Evolutionary conservation across 768 basidiomycete species (phyloP).

Genomic region (Russula olivacea): DNA sequence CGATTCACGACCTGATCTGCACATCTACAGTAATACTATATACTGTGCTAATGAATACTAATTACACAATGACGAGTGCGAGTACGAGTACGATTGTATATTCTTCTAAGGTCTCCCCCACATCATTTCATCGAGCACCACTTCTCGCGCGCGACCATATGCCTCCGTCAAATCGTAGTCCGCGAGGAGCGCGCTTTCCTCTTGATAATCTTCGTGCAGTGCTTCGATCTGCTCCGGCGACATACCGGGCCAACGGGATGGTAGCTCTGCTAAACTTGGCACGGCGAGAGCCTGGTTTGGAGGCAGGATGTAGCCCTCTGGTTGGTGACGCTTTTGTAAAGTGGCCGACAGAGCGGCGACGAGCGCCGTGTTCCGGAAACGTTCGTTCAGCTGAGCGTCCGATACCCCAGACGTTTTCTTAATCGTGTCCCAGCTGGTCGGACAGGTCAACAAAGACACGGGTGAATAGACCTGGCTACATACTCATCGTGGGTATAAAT

Average conservation of each 20-base stretch:
- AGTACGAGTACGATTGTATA: background rate
- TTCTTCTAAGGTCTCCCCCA: constrained; percentile 29
- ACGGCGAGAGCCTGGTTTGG: constrained; percentile 55
- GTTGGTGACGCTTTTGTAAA: constrained; percentile 37
- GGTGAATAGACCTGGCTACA: background rate
- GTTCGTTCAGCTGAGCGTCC: constrained; percentile 66
- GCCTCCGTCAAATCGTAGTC: constrained; percentile 52
- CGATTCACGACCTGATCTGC: constrained; percentile 25
- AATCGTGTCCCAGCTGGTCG: constrained; percentile 67
- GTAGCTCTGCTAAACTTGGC: constrained; percentile 54
- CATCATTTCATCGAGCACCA: constrained; percentile 48
- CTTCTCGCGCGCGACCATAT: constrained; percentile 56
- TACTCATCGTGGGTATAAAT: constrained; percentile 88
- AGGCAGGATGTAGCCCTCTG: constrained; percentile 46
- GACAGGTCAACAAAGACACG: background rate
- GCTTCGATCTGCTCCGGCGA: constrained; percentile 58
- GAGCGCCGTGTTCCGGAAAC: constrained; percentile 70
- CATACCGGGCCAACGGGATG: constrained; percentile 69
- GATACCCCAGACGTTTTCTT: constrained; percentile 68
- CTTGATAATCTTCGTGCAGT: constrained; percentile 52
- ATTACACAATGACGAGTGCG: background rate
- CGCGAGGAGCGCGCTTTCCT: constrained; percentile 54
- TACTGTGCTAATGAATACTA: background rate
- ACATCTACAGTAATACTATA: background rate
- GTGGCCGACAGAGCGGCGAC: constrained; percentile 57